Evolutionary conservation across 2,329 filamentous ascomycete genomes (phyloP).

Genomic region (Nemania sp.): DNA sequence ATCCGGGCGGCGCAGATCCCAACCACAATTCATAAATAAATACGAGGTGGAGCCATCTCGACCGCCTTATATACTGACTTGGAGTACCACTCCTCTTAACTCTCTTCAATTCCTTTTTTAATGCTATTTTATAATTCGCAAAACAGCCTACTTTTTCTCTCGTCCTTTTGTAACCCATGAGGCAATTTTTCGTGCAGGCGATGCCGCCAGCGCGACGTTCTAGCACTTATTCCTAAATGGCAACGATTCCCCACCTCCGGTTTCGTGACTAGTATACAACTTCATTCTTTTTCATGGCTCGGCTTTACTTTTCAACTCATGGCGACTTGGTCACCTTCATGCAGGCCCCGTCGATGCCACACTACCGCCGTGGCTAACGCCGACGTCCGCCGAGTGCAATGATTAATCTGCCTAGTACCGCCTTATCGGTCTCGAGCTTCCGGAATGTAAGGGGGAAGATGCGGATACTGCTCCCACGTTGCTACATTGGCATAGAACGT

Average conservation of each 20-base stretch:
- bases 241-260: neutral
- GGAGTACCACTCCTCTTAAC: neutral
- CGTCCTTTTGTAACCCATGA: neutral
- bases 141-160: neutral
- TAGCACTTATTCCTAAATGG: neutral
- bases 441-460: no score
- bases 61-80: slow-evolving; percentile 12
- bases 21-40: slow-evolving; percentile 8
- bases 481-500: neutral
- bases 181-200: neutral
- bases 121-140: neutral
- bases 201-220: neutral
- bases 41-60: slow-evolving; percentile 18
- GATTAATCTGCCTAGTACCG: neutral
- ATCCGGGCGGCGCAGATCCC: slow-evolving; percentile 13
- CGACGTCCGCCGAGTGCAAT: neutral
- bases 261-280: neutral
- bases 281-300: neutral
- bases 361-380: neutral
- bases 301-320: neutral
- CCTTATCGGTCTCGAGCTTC: neutral
- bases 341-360: neutral
- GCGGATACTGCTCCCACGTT: slow-evolving; percentile 3
- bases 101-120: neutral
- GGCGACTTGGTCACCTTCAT: neutral